Evolutionary conservation across 805 yeast species (phyloP).

Genomic region (Yarrowia sp.): DNA sequence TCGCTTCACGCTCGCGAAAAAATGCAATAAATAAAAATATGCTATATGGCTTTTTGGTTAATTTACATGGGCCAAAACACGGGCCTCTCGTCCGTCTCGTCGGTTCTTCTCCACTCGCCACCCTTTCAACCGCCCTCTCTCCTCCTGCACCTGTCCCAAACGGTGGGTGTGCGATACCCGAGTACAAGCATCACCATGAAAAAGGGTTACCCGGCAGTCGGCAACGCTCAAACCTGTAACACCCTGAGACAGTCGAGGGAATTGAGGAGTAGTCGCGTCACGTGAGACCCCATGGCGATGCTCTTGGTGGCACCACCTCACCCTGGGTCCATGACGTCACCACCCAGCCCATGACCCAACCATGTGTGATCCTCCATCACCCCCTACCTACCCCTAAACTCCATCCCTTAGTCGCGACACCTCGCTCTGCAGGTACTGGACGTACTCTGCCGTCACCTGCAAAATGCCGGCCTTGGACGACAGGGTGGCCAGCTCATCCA

Average conservation of each 20-base stretch:
- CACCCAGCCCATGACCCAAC: neutral
- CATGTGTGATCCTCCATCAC: neutral
- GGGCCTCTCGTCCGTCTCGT: too few relatives aligned
- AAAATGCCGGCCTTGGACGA: constrained; percentile 1
- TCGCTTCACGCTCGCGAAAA: neutral
- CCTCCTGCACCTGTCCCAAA: constrained; percentile 18
- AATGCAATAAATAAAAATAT: constrained; percentile 9
- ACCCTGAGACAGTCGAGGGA: too few relatives aligned
- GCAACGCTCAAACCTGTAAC: too few relatives aligned
- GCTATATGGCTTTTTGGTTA: neutral
- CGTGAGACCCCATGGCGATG: too few relatives aligned
- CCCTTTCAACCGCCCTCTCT: neutral
- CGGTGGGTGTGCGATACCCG: neutral
- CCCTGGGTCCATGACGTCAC: neutral
- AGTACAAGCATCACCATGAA: neutral
- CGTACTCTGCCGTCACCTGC: constrained; percentile 10
- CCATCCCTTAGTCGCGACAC: neutral
- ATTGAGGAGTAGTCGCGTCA: too few relatives aligned
- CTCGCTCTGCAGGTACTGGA: constrained; percentile 7
- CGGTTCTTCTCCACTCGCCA: neutral
- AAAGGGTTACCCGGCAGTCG: too few relatives aligned
- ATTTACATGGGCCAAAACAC: neutral
- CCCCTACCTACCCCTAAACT: neutral
- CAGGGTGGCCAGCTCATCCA: constrained; percentile 7
- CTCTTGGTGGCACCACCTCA: too few relatives aligned